These are phyloP conservation scores for Fusarium sp. DNA, from an alignment of 2,329 filamentous ascomycete species.

Conservation along the genomic window DNA sequence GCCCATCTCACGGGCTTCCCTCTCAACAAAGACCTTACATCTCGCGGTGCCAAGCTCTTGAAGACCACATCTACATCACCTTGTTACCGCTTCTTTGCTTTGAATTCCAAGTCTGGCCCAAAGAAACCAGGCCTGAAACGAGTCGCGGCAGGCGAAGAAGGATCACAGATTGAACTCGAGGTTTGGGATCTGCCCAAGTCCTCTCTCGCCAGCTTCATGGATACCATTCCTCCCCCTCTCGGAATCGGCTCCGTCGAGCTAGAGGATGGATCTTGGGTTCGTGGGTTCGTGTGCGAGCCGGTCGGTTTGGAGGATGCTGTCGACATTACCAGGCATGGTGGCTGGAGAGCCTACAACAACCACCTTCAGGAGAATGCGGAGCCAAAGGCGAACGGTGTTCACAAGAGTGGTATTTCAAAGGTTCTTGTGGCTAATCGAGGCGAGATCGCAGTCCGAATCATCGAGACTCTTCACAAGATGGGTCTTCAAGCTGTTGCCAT, in stretches of 20 bases:
- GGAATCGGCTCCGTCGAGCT: slow-evolving; percentile 52
- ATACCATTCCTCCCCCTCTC: slow-evolving; percentile 49
- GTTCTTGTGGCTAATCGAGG: slow-evolving; percentile 79
- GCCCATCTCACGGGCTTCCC: slow-evolving; percentile 51
- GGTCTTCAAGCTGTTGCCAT: slow-evolving; percentile 77
- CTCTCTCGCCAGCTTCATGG: slow-evolving; percentile 47
- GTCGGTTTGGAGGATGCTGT: slow-evolving; percentile 44
- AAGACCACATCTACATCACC: slow-evolving; percentile 44
- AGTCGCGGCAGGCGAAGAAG: slow-evolving; percentile 29
- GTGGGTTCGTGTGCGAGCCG: slow-evolving; percentile 53
- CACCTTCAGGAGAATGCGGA: neutral
- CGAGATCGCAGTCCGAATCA: slow-evolving; percentile 72
- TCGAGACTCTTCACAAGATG: slow-evolving; percentile 73
- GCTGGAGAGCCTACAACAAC: slow-evolving; percentile 47
- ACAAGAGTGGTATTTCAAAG: slow-evolving; percentile 31
- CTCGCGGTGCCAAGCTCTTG: slow-evolving; percentile 44
- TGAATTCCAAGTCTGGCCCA: slow-evolving; percentile 32
- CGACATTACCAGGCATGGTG: slow-evolving; percentile 48
- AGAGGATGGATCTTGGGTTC: slow-evolving; percentile 48
- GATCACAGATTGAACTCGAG: slow-evolving; percentile 49
- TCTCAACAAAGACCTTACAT: slow-evolving; percentile 49
- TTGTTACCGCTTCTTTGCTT: slow-evolving; percentile 46
- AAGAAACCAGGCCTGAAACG: slow-evolving; percentile 50
- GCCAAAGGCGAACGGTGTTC: neutral
- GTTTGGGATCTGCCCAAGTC: slow-evolving; percentile 49